phyloP scores from a whole-genome alignment of 106 monocot genomes.

The Xerophyta viscosa region DNA sequence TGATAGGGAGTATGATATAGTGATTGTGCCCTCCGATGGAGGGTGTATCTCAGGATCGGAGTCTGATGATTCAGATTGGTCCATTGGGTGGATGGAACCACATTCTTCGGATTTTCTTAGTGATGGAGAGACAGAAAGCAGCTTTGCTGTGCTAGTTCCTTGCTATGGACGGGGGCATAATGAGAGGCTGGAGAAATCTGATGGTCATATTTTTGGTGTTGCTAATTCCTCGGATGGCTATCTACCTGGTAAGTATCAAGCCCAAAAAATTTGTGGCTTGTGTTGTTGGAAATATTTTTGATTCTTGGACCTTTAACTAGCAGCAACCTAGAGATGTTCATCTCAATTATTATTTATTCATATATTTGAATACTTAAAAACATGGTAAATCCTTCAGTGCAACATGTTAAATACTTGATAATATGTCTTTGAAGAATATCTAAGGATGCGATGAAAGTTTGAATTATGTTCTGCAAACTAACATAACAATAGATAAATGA shows the following conservation, averaged over 20 bases:
- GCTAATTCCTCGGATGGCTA: background rate
- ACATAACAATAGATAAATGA: too few species aligned
- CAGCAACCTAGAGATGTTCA: too few species aligned
- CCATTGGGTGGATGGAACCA: constrained; percentile 32
- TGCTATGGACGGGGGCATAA: constrained; percentile 25
- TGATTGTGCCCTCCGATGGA: constrained; percentile 20
- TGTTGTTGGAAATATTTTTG: background rate
- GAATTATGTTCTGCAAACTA: too few species aligned
- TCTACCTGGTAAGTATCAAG: constrained; percentile 27
- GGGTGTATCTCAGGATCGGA: constrained; percentile 21
- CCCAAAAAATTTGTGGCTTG: background rate
- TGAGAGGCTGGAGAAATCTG: constrained; percentile 10
- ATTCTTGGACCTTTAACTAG: background rate
- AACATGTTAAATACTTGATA: too few species aligned
- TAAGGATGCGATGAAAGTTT: too few species aligned
- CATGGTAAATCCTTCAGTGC: too few species aligned
- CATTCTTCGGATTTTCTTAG: constrained; percentile 13
- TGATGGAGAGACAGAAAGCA: constrained; percentile 13
- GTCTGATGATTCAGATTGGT: constrained; percentile 27
- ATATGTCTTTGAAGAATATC: too few species aligned
- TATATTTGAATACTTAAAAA: too few species aligned
- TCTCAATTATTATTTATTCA: too few species aligned
- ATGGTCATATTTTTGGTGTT: constrained; percentile 14
- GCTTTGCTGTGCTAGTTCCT: constrained; percentile 26
- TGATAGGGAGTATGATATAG: constrained; percentile 20